These are phyloP conservation scores for Pleurotus platypus DNA, from an alignment of 768 basidiomycete genomes.

Conservation along the genomic window DNA sequence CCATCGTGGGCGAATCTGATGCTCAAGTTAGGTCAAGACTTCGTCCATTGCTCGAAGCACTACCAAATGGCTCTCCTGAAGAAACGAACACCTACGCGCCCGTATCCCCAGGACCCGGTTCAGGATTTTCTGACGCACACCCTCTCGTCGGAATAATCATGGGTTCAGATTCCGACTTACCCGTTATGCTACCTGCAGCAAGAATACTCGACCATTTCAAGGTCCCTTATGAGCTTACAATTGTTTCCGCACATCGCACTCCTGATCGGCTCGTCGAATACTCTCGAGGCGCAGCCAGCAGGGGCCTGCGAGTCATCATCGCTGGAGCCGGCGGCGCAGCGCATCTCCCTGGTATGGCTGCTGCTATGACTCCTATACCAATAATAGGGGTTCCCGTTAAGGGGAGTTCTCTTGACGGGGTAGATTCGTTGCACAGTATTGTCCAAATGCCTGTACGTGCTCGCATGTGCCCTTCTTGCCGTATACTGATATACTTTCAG, in stretches of 20 bases:
- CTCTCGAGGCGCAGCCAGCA: slow-evolving; percentile 64
- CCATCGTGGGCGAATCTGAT: slow-evolving; percentile 80
- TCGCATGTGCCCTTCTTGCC: slow-evolving; percentile 1
- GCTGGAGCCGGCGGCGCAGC: slow-evolving; percentile 99
- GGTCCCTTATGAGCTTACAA: slow-evolving; percentile 89
- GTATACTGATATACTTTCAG: slow-evolving; percentile 34
- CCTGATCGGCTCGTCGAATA: slow-evolving; percentile 84
- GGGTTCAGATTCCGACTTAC: slow-evolving; percentile 98
- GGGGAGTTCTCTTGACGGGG: slow-evolving; percentile 88
- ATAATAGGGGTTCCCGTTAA: slow-evolving; percentile 98
- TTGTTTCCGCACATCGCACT: slow-evolving; percentile 96
- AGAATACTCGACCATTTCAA: slow-evolving; percentile 77
- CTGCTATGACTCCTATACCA: slow-evolving; percentile 87
- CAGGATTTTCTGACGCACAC: slow-evolving; percentile 55
- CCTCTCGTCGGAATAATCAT: slow-evolving; percentile 94
- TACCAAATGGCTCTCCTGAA: slow-evolving; percentile 44
- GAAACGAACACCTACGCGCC: slow-evolving; percentile 58
- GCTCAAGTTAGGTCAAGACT: slow-evolving; percentile 67
- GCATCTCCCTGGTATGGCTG: slow-evolving; percentile 98
- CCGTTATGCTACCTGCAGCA: slow-evolving; percentile 87
- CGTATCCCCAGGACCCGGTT: slow-evolving; percentile 32
- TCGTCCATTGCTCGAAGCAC: slow-evolving; percentile 65
- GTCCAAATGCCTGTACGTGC: slow-evolving; percentile 95
- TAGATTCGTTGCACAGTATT: slow-evolving; percentile 95
- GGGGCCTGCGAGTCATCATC: slow-evolving; percentile 74